Percentiles rank a stretch among this genome's conserved stretches.
These are phyloP conservation scores for Rhododendron kiyosumense DNA, from an alignment of 148 eudicot genomes.

Conservation along the genomic window DNA sequence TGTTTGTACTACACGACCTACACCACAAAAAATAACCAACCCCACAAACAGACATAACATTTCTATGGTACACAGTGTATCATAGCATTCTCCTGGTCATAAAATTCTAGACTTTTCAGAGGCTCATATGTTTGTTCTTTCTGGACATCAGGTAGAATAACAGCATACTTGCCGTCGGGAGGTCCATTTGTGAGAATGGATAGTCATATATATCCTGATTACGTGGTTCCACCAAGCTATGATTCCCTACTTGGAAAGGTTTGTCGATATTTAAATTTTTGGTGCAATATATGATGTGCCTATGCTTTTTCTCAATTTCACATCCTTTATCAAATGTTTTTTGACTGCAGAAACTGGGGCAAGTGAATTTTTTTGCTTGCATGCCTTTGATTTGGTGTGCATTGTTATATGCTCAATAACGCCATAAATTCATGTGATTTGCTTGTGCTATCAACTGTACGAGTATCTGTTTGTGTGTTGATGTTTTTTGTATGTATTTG, in stretches of 20 bases:
- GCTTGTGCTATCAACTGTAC: neutral
- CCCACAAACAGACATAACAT: neutral
- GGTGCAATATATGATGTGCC: neutral
- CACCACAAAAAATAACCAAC: neutral
- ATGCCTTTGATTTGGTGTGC: neutral
- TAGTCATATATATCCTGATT: conserved; percentile 95
- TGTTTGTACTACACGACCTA: neutral
- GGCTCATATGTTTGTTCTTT: conserved; percentile 5
- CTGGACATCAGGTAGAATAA: conserved; percentile 59
- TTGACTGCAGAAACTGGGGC: neutral
- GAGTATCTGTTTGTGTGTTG: neutral
- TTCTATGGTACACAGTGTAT: neutral
- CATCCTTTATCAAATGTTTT: neutral
- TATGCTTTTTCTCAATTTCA: neutral
- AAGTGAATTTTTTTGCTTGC: neutral
- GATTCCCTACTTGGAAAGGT: conserved; percentile 99
- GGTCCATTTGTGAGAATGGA: conserved; percentile 99
- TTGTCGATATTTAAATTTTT: conserved; percentile 7
- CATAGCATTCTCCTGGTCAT: neutral
- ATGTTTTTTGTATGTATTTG: neutral
- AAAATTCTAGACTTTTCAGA: neutral
- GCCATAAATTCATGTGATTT: neutral
- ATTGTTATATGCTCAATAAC: neutral
- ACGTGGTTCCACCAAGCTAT: conserved; percentile 95
- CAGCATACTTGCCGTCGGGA: conserved; percentile 87